Percentiles rank a stretch among this genome's conserved stretches.
Conservation (phyloP, 805 yeast species). For the Isabelozyma pseudorhagii region DNA sequence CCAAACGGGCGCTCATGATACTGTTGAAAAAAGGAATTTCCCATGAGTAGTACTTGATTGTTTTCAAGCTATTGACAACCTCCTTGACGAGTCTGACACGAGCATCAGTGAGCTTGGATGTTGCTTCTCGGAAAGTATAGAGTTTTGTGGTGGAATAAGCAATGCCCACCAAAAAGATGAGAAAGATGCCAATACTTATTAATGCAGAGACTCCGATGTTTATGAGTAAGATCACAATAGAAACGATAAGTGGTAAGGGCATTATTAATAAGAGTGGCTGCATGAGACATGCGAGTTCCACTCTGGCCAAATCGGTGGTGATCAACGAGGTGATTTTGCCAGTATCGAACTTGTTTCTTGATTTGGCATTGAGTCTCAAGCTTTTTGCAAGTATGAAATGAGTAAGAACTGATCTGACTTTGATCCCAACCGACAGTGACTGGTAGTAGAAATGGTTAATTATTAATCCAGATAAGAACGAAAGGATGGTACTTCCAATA, state of each 20-base stretch:
- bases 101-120: constrained; percentile 61
- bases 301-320: constrained; percentile 73
- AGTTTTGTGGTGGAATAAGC: constrained; percentile 46
- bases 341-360: constrained; percentile 56
- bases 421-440: constrained; percentile 58
- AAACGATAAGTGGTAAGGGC: constrained; percentile 58
- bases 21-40: constrained; percentile 65
- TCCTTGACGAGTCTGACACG: constrained; percentile 74
- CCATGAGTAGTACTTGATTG: constrained; percentile 86
- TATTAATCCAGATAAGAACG: constrained; percentile 6
- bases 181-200: constrained; percentile 46
- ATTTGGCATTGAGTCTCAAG: constrained; percentile 50
- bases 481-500: constrained; percentile 25
- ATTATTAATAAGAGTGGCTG: constrained; percentile 57
- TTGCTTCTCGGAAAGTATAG: constrained; percentile 48
- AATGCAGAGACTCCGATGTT: constrained; percentile 70
- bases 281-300: constrained; percentile 64
- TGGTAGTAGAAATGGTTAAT: constrained; percentile 59
- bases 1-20: constrained; percentile 49
- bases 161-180: constrained; percentile 20
- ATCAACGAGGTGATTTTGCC: constrained; percentile 69
- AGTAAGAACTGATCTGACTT: constrained; percentile 62
- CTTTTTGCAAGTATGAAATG: constrained; percentile 68
- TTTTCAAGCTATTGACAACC: constrained; percentile 66
- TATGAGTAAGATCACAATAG: constrained; percentile 56